These are phyloP conservation scores for Penicillium ochrochloron DNA, from an alignment of 495 filamentous ascomycete genomes.

Conservation along the genomic window DNA sequence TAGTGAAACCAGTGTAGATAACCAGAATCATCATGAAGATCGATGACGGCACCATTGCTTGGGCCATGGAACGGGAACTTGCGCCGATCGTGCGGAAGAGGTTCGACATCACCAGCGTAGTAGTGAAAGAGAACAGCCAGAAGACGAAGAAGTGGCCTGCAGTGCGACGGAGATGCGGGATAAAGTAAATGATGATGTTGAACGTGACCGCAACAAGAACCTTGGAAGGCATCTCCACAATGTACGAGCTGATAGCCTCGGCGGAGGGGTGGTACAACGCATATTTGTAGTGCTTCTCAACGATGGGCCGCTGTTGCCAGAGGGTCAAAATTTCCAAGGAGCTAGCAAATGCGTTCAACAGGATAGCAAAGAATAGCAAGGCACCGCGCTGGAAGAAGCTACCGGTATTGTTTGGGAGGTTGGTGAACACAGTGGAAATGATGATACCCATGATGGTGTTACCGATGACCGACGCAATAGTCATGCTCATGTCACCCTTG, in stretches of 20 bases:
- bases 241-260: conserved; percentile 57
- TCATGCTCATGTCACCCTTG: conserved; percentile 70
- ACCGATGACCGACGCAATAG: conserved; percentile 69
- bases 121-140: conserved; percentile 5
- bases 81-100: conserved; percentile 79
- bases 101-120: conserved; percentile 34
- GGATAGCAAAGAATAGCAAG: conserved; percentile 83
- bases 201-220: conserved; percentile 49
- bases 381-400: conserved; percentile 58
- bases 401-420: conserved; percentile 36
- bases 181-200: conserved; percentile 59
- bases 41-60: conserved; percentile 78
- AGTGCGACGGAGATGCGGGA: conserved; percentile 47
- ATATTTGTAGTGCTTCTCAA: conserved; percentile 64
- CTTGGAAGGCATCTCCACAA: conserved; percentile 60
- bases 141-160: conserved; percentile 5
- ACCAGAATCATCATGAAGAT: conserved; percentile 74
- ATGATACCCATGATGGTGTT: conserved; percentile 77
- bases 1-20: conserved; percentile 83
- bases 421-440: conserved; percentile 81
- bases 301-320: conserved; percentile 61
- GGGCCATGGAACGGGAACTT: conserved; percentile 70
- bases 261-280: conserved; percentile 64
- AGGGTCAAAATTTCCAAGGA: conserved; percentile 61
- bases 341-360: conserved; percentile 57